Evolutionary conservation across 2,329 filamentous ascomycete genomes (phyloP), one percentile per base, ranked within the genome.

Genomic region (Rutstroemia sydowiana): DNA sequence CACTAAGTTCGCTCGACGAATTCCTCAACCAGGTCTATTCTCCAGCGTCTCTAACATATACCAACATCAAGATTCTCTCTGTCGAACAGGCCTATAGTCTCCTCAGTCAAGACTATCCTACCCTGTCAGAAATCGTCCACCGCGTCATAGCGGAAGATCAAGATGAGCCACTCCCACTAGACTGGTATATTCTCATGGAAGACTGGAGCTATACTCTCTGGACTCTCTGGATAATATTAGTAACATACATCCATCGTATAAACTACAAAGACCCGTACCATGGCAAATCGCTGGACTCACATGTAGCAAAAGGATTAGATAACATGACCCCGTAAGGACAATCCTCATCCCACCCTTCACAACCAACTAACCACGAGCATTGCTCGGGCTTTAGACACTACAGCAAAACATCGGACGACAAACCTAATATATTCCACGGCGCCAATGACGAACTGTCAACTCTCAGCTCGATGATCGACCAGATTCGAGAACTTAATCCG

Each of bases 201-300:
- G 62, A 63, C n/a, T 64, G 58, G 60, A 56, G 60, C 18, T 47
- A 56, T 18, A 54, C 57, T 0, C 63, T 63, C 34, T 63, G 58
- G 59, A 50, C 55, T 2, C 57, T 63, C 3, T 64, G 60, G 60
- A 50, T 64, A 3, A n/a, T n/a, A n/a, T 61, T 55, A 28, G 47
- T 57, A 11, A 31, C 61, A 10, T 31, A 16, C 10, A 8, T 60
- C 53, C 41, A 31, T 50, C 34, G 21, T 20, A 44, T 48, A 16
- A 13, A 23, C 13, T n/a, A 23, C 14, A 44, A 13, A 26, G 3
- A 23, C 7, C 18, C 5, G 43, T n/a, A 23, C 28, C 10, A n/a
- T 34, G 6, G 23, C 37, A 9, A 30, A 37, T 31, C n/a, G 26
- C 45, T n/a, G 20, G 18, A 16, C 10, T 52, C n/a, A n/a, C n/a